phyloP scores from a whole-genome alignment of 148 eudicot genomes.

The Rhododendron molle region DNA sequence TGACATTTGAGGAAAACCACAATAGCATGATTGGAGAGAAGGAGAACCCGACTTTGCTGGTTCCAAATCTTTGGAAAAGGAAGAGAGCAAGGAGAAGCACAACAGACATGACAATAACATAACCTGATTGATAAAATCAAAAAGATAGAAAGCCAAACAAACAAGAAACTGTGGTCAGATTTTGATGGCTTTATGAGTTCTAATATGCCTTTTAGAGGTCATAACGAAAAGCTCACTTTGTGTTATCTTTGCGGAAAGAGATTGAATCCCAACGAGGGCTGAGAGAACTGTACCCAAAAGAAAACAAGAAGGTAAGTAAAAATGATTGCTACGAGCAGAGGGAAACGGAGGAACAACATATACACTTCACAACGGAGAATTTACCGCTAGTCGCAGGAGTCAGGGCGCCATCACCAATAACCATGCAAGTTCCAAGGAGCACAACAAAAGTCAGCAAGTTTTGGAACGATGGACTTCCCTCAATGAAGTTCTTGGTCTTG shows the following conservation, averaged over 20 bases:
- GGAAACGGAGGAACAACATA: neutral
- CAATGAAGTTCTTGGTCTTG: conserved; percentile 12
- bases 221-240: conserved; percentile 6
- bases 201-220: neutral
- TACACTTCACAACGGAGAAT: neutral
- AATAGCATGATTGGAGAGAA: conserved; percentile 37
- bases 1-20: conserved; percentile 22
- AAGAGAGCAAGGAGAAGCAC: conserved; percentile 29
- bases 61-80: conserved; percentile 30
- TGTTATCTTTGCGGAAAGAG: conserved; percentile 26
- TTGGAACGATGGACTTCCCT: neutral
- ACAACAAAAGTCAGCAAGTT: neutral
- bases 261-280: conserved; percentile 32
- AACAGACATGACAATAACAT: conserved; percentile 25
- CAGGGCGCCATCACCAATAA: conserved; percentile 16
- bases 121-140: neutral
- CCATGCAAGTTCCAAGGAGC: conserved; percentile 17
- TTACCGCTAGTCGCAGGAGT: conserved; percentile 17
- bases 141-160: neutral
- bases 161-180: neutral
- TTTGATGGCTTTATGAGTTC: neutral
- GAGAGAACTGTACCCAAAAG: conserved; percentile 24
- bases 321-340: neutral
- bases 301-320: neutral
- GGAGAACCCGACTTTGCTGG: conserved; percentile 28